A percentile compares a stretch with the other conserved stretches of the same genome.
Conservation (phyloP, 148 eudicot species). For the Limonium bicolor region DNA sequence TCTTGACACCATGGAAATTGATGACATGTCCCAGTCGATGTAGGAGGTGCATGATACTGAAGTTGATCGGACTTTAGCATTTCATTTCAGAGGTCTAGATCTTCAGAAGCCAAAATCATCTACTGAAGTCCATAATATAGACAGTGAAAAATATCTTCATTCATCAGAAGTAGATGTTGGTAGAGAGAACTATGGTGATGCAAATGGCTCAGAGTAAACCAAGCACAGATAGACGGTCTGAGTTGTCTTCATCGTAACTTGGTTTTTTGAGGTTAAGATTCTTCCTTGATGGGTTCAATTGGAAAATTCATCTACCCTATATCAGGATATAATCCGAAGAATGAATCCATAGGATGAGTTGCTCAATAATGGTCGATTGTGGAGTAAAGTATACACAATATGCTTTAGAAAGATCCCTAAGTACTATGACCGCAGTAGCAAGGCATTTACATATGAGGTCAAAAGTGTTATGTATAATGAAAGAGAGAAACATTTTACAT, state of each 20-base stretch:
- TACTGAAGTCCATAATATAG: no score
- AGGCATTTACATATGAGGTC: neutral
- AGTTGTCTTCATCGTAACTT: no score
- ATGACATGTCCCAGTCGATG: slow-evolving; percentile 13
- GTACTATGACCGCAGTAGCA: no score
- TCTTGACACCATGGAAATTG: slow-evolving; percentile 21
- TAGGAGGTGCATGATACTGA: no score
- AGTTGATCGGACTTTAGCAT: no score
- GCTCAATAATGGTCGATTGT: slow-evolving; percentile 24
- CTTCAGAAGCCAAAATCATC: no score
- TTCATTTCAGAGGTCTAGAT: no score
- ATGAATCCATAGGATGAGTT: slow-evolving; percentile 25
- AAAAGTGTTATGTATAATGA: slow-evolving; percentile 17
- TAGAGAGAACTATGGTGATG: slow-evolving; percentile 11
- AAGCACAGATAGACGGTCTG: slow-evolving; percentile 7
- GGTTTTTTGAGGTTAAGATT: slow-evolving; percentile 39
- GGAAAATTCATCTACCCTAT: slow-evolving; percentile 36
- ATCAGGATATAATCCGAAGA: slow-evolving; percentile 54
- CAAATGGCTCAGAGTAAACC: slow-evolving; percentile 3
- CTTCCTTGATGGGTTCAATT: slow-evolving; percentile 46
- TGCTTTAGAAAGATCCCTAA: slow-evolving; percentile 47
- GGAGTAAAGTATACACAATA: slow-evolving; percentile 47
- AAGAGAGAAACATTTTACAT: slow-evolving; percentile 20
- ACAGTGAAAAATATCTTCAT: slow-evolving; percentile 8
- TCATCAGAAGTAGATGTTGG: slow-evolving; percentile 22